Percentiles rank a stretch among this genome's conserved stretches.
Evolutionary conservation across 176 grass and related monocot genomes (phyloP).

Genomic region (Melocanna baccifera): DNA sequence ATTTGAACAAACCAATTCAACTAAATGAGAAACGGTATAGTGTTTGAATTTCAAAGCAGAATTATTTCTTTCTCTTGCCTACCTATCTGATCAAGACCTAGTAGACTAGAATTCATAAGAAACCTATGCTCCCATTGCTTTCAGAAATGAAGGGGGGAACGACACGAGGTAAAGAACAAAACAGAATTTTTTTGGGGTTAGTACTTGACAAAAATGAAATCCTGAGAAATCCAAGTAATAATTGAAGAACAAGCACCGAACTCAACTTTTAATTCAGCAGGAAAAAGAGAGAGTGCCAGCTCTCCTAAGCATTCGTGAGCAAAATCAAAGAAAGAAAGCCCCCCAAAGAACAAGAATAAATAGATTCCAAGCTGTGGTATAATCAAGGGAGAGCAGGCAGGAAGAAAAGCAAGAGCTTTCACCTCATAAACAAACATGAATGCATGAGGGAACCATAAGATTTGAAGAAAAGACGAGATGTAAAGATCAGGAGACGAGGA

Average conservation of each 20-base stretch:
- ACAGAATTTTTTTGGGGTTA: too few relatives aligned
- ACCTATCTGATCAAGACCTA: background rate
- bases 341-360: background rate
- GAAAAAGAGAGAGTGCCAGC: background rate
- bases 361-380: background rate
- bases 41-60: background rate
- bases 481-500: too few relatives aligned
- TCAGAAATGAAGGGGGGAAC: background rate
- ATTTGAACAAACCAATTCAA: background rate
- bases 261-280: too few relatives aligned
- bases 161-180: background rate
- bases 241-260: background rate
- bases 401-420: background rate
- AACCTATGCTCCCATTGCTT: background rate
- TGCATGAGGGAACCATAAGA: too few relatives aligned
- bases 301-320: background rate
- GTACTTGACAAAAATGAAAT: background rate
- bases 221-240: background rate
- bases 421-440: too few relatives aligned
- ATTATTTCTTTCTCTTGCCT: background rate
- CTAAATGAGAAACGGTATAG: background rate
- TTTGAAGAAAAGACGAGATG: too few relatives aligned
- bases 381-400: background rate
- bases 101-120: background rate
- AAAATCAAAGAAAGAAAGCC: background rate